A percentile compares a stretch with the other conserved stretches of the same genome.
These are phyloP conservation scores for Lipomyces starkeyi DNA, from an alignment of 805 yeast species.

Conservation along the genomic window DNA sequence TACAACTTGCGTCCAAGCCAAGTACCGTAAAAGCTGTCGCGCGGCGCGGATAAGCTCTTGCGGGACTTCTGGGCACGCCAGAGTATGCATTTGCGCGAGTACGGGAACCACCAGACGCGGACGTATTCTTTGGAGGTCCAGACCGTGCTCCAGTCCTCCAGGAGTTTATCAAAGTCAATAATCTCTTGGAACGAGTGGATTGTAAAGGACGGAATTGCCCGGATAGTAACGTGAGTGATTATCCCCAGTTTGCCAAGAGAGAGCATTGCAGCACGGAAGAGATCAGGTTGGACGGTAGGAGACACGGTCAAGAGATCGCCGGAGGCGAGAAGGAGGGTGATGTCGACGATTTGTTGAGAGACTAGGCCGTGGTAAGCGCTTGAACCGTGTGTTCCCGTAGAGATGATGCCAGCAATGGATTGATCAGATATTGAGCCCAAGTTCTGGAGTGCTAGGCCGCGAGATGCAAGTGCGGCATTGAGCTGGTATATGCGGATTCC, in stretches of 20 bases:
- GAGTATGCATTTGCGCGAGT: slow-evolving; percentile 78
- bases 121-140: slow-evolving; percentile 93
- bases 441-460: slow-evolving; percentile 83
- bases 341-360: slow-evolving; percentile 81
- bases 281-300: slow-evolving; percentile 62
- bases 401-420: slow-evolving; percentile 91
- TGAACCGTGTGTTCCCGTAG: slow-evolving; percentile 97
- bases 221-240: slow-evolving; percentile 80
- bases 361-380: slow-evolving; percentile 91
- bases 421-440: slow-evolving; percentile 94
- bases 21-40: slow-evolving; percentile 86
- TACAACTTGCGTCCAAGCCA: slow-evolving; percentile 77
- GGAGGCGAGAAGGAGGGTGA: slow-evolving; percentile 73
- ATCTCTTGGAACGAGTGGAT: slow-evolving; percentile 82
- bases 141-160: slow-evolving; percentile 63
- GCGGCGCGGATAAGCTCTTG: slow-evolving; percentile 66
- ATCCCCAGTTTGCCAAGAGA: slow-evolving; percentile 93
- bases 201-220: slow-evolving; percentile 84
- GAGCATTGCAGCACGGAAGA: slow-evolving; percentile 81
- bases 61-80: slow-evolving; percentile 88
- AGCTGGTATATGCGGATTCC: slow-evolving; percentile 81
- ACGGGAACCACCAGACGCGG: slow-evolving; percentile 98
- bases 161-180: slow-evolving; percentile 72
- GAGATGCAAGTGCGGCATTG: slow-evolving; percentile 65
- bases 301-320: slow-evolving; percentile 77